phyloP scores from a whole-genome alignment of 352 stramenopile genomes.

The Phytophthora podocarpi region DNA sequence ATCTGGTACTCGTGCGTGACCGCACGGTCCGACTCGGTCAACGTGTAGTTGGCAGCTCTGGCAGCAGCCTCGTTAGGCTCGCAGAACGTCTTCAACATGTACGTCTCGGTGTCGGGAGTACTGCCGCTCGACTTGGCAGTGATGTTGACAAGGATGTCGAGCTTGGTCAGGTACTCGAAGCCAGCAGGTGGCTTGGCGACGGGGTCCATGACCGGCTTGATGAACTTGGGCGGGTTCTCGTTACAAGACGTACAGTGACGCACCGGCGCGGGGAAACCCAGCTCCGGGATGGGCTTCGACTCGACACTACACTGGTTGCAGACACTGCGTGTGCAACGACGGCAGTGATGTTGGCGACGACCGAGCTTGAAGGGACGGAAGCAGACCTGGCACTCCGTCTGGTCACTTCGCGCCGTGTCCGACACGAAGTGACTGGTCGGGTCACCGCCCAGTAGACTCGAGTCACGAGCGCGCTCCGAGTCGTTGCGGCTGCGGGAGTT shows the following conservation, averaged over 20 bases:
- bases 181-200: constrained; percentile 76
- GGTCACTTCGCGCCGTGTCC: constrained; percentile 79
- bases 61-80: constrained; percentile 69
- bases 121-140: constrained; percentile 43
- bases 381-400: constrained; percentile 90
- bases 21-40: constrained; percentile 63
- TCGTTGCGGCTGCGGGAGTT: constrained; percentile 58
- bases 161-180: constrained; percentile 87
- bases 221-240: constrained; percentile 78
- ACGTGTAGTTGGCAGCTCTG: constrained; percentile 52
- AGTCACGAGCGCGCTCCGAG: constrained; percentile 65
- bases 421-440: constrained; percentile 56
- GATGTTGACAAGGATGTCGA: constrained; percentile 77
- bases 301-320: constrained; percentile 87
- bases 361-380: constrained; percentile 89
- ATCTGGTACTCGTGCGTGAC: constrained; percentile 87
- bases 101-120: constrained; percentile 62
- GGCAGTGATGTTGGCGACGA: constrained; percentile 83
- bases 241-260: constrained; percentile 85
- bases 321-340: constrained; percentile 83
- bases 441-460: constrained; percentile 42
- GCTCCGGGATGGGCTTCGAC: constrained; percentile 83
- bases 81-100: constrained; percentile 82
- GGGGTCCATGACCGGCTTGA: constrained; percentile 78
- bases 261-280: constrained; percentile 78